Conservation (phyloP, 257 asterid species). For the Linaria vulgaris region DNA sequence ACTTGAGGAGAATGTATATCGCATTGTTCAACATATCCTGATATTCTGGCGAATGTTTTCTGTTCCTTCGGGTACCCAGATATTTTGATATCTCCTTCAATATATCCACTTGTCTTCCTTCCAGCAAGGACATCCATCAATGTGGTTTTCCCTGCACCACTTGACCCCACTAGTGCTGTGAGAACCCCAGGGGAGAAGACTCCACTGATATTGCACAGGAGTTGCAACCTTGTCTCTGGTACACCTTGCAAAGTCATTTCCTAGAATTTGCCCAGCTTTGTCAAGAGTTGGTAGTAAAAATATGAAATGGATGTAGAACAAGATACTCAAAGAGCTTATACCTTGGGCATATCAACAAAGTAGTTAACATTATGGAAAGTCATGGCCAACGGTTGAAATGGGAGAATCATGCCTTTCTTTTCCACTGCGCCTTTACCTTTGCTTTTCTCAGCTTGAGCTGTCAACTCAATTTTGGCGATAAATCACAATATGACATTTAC, state of each 20-base stretch:
- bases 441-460: slow-evolving; percentile 36
- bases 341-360: slow-evolving; percentile 93
- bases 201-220: slow-evolving; percentile 74
- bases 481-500: slow-evolving; percentile 15
- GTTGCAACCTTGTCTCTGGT: slow-evolving; percentile 69
- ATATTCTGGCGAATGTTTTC: slow-evolving; percentile 70
- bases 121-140: slow-evolving; percentile 96
- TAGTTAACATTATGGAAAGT: slow-evolving; percentile 82
- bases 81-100: slow-evolving; percentile 80
- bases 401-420: slow-evolving; percentile 87
- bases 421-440: slow-evolving; percentile 24
- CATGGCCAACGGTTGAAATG: slow-evolving; percentile 81
- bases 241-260: slow-evolving; percentile 78
- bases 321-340: slow-evolving; percentile 26
- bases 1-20: slow-evolving; percentile 97
- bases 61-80: slow-evolving; percentile 85
- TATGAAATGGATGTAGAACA: slow-evolving; percentile 11
- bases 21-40: slow-evolving; percentile 92
- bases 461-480: slow-evolving; percentile 25
- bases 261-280: slow-evolving; percentile 31
- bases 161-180: slow-evolving; percentile 84
- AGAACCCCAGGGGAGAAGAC: slow-evolving; percentile 87
- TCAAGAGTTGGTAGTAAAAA: slow-evolving; percentile 13
- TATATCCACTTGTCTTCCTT: slow-evolving; percentile 81
- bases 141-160: slow-evolving; percentile 98